A percentile compares a stretch with the other conserved stretches of the same genome.
Evolutionary conservation across 345 rosid genomes (phyloP).

Genomic region (Sonneratia alba): DNA sequence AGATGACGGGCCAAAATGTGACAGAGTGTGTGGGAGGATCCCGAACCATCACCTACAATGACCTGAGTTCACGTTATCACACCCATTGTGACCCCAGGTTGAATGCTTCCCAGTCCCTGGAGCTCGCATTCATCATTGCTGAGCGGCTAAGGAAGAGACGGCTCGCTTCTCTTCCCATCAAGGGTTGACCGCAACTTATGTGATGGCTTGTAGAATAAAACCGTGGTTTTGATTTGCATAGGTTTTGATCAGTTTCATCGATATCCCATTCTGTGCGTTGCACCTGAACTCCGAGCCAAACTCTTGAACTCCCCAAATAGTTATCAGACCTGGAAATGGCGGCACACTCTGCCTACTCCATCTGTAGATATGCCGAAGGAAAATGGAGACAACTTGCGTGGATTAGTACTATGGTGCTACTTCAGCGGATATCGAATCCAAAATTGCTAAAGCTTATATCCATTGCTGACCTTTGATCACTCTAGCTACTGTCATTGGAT

Average conservation of each 20-base stretch:
- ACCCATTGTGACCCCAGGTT: conserved; percentile 36
- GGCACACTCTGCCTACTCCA: background rate
- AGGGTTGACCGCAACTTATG: background rate
- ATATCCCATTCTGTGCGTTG: background rate
- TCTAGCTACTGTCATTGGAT: no score
- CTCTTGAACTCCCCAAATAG: background rate
- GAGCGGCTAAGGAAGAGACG: conserved; percentile 28
- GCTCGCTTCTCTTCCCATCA: background rate
- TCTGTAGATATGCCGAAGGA: background rate
- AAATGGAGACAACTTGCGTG: no score
- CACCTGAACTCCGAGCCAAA: background rate
- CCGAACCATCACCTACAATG: conserved; percentile 28
- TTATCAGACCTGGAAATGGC: background rate
- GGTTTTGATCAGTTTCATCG: background rate
- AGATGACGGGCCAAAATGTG: conserved; percentile 35
- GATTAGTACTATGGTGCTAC: no score
- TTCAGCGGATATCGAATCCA: no score
- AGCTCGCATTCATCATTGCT: conserved; percentile 28
- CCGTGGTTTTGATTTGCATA: background rate
- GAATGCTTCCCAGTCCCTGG: conserved; percentile 33
- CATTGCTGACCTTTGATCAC: no score
- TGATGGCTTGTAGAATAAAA: background rate
- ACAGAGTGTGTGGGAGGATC: conserved; percentile 35
- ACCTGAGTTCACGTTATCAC: conserved; percentile 28
- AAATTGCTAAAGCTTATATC: no score